phyloP scores from a whole-genome alignment of 306 rosid genomes.

The Boehmeria nivea region DNA sequence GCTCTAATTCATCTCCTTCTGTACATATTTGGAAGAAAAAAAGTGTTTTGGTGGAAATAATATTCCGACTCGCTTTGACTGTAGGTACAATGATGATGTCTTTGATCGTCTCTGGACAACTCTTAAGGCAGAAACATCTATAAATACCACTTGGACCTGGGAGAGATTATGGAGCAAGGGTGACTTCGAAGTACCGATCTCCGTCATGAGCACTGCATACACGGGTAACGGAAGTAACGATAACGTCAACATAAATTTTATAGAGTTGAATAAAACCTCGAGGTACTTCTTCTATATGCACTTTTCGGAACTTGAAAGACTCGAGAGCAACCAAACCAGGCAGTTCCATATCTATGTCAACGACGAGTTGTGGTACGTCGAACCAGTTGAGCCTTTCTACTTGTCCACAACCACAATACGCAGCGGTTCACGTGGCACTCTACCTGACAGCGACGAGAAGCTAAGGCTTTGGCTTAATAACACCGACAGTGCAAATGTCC shows the following conservation, averaged over 20 bases:
- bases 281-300: slow-evolving; percentile 33
- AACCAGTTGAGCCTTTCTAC: slow-evolving; percentile 7
- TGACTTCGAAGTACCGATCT: not conserved
- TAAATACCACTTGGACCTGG: not conserved
- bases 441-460: not conserved
- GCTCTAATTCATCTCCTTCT: not conserved
- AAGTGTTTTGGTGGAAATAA: not conserved
- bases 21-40: not conserved
- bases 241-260: not conserved
- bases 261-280: not conserved
- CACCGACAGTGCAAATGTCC: slow-evolving; percentile 26
- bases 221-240: not conserved
- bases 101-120: slow-evolving; percentile 45
- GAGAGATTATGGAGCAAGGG: not conserved
- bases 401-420: slow-evolving; percentile 7
- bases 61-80: not conserved
- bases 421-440: not conserved
- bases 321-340: slow-evolving; percentile 27
- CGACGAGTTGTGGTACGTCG: not conserved
- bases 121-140: not conserved
- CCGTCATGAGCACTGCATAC: not conserved
- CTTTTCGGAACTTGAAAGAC: slow-evolving; percentile 38
- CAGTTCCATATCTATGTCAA: slow-evolving; percentile 29
- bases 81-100: slow-evolving; percentile 32
- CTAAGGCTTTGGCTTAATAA: slow-evolving; percentile 8